A percentile compares a stretch with the other conserved stretches of the same genome.
Evolutionary conservation across 148 eudicot species (phyloP).

Genomic region (Chenopodium quinoa): DNA sequence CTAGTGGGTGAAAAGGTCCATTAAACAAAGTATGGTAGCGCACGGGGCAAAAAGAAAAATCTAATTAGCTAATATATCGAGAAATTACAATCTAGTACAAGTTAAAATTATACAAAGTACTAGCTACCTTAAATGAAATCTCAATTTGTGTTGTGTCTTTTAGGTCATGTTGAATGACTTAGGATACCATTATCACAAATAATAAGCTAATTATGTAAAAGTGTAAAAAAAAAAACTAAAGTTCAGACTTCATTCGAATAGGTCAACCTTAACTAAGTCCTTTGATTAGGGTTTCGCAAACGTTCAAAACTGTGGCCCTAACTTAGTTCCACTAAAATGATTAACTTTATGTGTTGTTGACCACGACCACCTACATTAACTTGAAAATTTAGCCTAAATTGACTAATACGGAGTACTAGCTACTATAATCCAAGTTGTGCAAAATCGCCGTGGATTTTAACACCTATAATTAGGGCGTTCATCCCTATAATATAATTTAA

Average conservation of each 20-base stretch:
- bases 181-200: neutral
- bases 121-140: too few relatives aligned
- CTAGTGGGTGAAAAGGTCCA: too few relatives aligned
- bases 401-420: neutral
- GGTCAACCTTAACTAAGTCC: too few relatives aligned
- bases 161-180: neutral
- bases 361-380: neutral
- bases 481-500: neutral
- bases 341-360: constrained; percentile 4
- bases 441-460: constrained; percentile 18
- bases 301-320: neutral
- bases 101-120: too few relatives aligned
- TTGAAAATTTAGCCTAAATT: constrained; percentile 1
- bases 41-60: too few relatives aligned
- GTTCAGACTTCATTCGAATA: too few relatives aligned
- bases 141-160: neutral
- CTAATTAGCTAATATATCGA: too few relatives aligned
- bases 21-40: too few relatives aligned
- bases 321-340: constrained; percentile 6
- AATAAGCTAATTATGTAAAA: too few relatives aligned
- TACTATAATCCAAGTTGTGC: neutral
- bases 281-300: neutral
- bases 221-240: neutral
- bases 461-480: constrained; percentile 12
- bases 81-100: too few relatives aligned